phyloP scores from a whole-genome alignment of 106 monocot genomes.

The Phalaenopsis aphrodite region DNA sequence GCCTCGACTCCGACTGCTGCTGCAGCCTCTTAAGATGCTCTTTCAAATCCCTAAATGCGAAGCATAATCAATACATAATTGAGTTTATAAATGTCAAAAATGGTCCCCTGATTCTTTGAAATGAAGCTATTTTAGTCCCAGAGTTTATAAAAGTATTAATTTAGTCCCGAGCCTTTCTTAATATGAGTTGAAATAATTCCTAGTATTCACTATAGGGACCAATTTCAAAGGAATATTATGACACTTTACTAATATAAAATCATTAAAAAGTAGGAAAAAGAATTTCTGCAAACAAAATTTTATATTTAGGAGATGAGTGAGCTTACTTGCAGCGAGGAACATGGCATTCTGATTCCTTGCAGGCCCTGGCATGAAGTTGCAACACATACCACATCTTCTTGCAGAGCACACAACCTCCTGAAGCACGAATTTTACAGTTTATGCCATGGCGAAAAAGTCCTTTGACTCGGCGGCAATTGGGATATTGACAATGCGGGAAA shows the following conservation, averaged over 20 bases:
- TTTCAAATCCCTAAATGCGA: slow-evolving; percentile 52
- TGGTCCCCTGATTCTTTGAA: too few relatives aligned
- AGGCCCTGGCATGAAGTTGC: slow-evolving; percentile 87
- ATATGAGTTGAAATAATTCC: too few relatives aligned
- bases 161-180: too few relatives aligned
- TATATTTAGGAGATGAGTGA: background rate
- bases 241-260: too few relatives aligned
- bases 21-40: slow-evolving; percentile 72
- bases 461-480: slow-evolving; percentile 90
- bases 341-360: slow-evolving; percentile 74
- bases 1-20: slow-evolving; percentile 79
- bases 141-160: too few relatives aligned
- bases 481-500: slow-evolving; percentile 63
- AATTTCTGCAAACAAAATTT: background rate
- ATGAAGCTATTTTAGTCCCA: too few relatives aligned
- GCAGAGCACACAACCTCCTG: slow-evolving; percentile 75
- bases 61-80: background rate
- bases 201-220: too few relatives aligned
- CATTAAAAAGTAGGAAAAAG: background rate
- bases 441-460: slow-evolving; percentile 90
- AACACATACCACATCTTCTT: slow-evolving; percentile 97
- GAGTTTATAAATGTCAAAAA: too few relatives aligned
- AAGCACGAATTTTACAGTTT: slow-evolving; percentile 57
- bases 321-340: slow-evolving; percentile 88
- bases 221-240: too few relatives aligned